These are phyloP conservation scores for Ormosia semicastrata DNA, from an alignment of 306 rosid genomes.

Conservation along the genomic window DNA sequence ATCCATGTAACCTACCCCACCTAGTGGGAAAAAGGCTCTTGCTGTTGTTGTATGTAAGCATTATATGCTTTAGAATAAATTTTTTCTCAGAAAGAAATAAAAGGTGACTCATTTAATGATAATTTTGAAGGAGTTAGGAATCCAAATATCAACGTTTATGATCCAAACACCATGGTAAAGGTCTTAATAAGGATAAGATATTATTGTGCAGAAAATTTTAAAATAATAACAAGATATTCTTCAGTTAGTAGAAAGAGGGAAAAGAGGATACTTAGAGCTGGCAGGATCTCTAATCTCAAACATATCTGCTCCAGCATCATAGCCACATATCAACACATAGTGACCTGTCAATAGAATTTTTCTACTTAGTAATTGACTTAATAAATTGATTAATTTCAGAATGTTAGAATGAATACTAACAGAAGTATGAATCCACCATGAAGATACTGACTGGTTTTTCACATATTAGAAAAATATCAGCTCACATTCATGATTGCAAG, in stretches of 20 bases:
- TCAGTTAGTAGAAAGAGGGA: slow-evolving; percentile 7
- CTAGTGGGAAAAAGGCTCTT: neutral
- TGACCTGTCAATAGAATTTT: slow-evolving; percentile 61
- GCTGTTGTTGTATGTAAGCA: neutral
- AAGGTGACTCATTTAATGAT: neutral
- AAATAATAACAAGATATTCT: slow-evolving; percentile 11
- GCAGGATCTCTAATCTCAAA: slow-evolving; percentile 99
- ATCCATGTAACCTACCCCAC: neutral
- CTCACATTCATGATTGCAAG: neutral
- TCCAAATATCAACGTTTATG: neutral
- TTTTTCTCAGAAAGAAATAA: neutral
- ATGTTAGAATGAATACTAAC: slow-evolving; percentile 10
- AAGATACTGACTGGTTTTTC: neutral
- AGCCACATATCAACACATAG: slow-evolving; percentile 89
- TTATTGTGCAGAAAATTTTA: neutral
- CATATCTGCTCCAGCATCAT: slow-evolving; percentile 79
- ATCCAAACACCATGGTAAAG: neutral
- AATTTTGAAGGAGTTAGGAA: neutral
- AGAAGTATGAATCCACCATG: neutral
- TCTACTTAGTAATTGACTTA: slow-evolving; percentile 14
- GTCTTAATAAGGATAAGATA: slow-evolving; percentile 5
- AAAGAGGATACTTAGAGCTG: slow-evolving; percentile 58
- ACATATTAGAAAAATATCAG: neutral
- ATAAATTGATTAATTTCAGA: slow-evolving; percentile 18
- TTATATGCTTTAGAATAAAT: neutral